These are phyloP conservation scores for Tubosaeta sp. DNA, from an alignment of 768 basidiomycete species.

Conservation along the genomic window DNA sequence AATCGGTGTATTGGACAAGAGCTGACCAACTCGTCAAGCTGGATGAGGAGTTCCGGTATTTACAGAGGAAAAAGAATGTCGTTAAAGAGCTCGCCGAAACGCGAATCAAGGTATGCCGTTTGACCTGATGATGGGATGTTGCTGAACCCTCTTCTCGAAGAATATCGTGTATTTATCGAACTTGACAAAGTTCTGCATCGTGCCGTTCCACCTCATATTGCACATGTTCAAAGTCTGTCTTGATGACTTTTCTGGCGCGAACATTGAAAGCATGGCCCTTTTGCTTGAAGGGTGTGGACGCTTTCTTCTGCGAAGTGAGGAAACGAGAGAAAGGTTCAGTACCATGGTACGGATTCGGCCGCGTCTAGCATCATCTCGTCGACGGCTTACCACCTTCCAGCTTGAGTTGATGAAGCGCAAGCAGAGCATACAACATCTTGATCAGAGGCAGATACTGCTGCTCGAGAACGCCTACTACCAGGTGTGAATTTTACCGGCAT, in stretches of 20 bases:
- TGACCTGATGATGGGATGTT: neutral
- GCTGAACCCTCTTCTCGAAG: slow-evolving; percentile 36
- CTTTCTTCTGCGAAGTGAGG: slow-evolving; percentile 82
- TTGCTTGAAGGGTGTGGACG: slow-evolving; percentile 92
- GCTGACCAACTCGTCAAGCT: slow-evolving; percentile 47
- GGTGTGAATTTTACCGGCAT: slow-evolving; percentile 37
- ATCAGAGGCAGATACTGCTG: slow-evolving; percentile 81
- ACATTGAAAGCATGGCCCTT: slow-evolving; percentile 90
- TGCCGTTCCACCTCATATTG: slow-evolving; percentile 86
- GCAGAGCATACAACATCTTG: slow-evolving; percentile 89
- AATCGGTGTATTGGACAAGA: neutral
- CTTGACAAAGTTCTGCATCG: slow-evolving; percentile 92
- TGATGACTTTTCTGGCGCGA: slow-evolving; percentile 90
- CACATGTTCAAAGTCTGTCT: slow-evolving; percentile 97
- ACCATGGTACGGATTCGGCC: slow-evolving; percentile 62
- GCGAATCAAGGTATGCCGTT: slow-evolving; percentile 64
- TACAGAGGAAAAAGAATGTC: slow-evolving; percentile 91
- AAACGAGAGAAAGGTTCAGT: slow-evolving; percentile 80
- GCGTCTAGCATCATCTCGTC: neutral
- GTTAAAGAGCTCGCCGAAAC: slow-evolving; percentile 86
- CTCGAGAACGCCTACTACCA: slow-evolving; percentile 99
- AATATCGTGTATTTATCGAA: slow-evolving; percentile 86
- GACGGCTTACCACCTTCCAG: slow-evolving; percentile 39
- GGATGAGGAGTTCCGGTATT: slow-evolving; percentile 94
- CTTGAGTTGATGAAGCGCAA: slow-evolving; percentile 94